Evolutionary conservation across 306 rosid genomes (phyloP).

Genomic region (Alnus glutinosa): DNA sequence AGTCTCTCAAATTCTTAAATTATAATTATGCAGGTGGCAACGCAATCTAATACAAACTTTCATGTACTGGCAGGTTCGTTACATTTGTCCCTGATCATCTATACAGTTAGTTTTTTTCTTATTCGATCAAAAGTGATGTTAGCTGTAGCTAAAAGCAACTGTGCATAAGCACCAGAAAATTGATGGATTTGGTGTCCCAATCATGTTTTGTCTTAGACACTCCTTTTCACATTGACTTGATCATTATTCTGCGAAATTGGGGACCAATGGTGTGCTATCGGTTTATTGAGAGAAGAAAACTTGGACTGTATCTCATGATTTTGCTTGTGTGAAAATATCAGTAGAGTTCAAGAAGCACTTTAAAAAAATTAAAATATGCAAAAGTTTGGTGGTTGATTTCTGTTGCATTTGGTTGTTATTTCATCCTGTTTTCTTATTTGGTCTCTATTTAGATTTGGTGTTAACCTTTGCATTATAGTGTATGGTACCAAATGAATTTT

Average conservation of each 20-base stretch:
- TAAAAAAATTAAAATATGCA: background rate
- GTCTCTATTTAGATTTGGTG: background rate
- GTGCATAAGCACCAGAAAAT: background rate
- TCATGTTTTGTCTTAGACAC: background rate
- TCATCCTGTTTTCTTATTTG: background rate
- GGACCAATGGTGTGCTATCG: background rate
- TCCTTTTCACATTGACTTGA: background rate
- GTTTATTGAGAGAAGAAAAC: background rate
- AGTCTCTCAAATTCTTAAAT: slow-evolving; percentile 16
- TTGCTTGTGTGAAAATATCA: background rate
- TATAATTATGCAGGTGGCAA: slow-evolving; percentile 67
- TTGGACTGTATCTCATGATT: background rate
- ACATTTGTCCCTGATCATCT: slow-evolving; percentile 9
- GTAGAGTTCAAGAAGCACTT: background rate
- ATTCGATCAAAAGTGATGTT: too few relatives aligned
- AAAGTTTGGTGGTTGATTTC: background rate
- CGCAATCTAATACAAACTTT: slow-evolving; percentile 85
- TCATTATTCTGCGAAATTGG: background rate
- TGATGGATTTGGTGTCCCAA: background rate
- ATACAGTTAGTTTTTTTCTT: background rate
- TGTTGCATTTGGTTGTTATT: background rate
- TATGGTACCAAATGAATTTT: background rate
- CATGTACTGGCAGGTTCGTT: slow-evolving; percentile 95
- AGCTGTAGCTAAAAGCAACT: background rate
- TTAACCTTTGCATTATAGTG: background rate